A percentile compares a stretch with the other conserved stretches of the same genome.
Evolutionary conservation across 805 yeast genomes (phyloP).

Genomic region (Monosporozyma siamensis): DNA sequence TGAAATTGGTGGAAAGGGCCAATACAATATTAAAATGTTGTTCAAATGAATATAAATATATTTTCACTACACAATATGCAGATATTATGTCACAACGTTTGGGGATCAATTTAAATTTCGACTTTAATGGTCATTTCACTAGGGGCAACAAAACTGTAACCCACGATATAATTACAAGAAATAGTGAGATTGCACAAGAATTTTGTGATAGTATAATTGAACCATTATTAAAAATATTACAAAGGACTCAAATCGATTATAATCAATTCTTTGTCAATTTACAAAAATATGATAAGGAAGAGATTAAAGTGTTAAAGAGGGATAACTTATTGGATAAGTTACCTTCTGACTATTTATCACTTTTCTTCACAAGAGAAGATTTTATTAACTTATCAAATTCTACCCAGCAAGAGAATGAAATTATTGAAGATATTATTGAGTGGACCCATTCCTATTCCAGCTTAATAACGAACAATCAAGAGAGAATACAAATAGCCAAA

Average conservation of each 20-base stretch:
- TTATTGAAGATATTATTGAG: conserved; percentile 32
- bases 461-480: conserved; percentile 34
- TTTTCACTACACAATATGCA: conserved; percentile 51
- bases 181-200: conserved; percentile 10
- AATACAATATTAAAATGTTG: conserved; percentile 52
- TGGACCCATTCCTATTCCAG: conserved; percentile 48
- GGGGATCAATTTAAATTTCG: conserved; percentile 40
- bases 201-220: conserved; percentile 35
- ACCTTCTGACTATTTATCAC: conserved; percentile 9
- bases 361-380: conserved; percentile 17
- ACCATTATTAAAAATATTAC: conserved; percentile 53
- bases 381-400: too few relatives aligned
- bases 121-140: too few relatives aligned
- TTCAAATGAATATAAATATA: conserved; percentile 54
- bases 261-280: conserved; percentile 66
- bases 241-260: conserved; percentile 61
- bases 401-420: too few relatives aligned
- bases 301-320: conserved; percentile 21
- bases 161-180: too few relatives aligned
- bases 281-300: conserved; percentile 40
- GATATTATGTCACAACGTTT: conserved; percentile 52
- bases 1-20: conserved; percentile 49
- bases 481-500: conserved; percentile 36
- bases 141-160: too few relatives aligned
- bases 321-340: conserved; percentile 18